Evolutionary conservation across 2,329 filamentous ascomycete species (phyloP), one percentile per base, ranked within the genome.

Genomic region (Aspergillus novofumigatus): DNA sequence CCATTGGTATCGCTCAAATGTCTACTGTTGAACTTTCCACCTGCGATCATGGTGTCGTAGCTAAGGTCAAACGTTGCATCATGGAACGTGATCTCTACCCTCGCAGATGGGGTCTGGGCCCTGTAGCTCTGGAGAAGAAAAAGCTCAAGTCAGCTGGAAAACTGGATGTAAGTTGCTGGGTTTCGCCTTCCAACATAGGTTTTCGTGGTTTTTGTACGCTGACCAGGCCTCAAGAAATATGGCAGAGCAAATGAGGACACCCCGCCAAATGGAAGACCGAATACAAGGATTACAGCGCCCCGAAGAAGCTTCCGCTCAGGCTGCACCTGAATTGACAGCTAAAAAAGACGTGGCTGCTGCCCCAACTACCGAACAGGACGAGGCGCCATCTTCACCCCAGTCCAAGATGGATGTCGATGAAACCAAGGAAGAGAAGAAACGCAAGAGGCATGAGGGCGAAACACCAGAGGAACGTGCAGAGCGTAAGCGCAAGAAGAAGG

Each of bases 31-130:
- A 97, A 80, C 90, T 99, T 78, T 91, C 91, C 29, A 93, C 92
- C 35, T 97, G 94, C 78, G 92, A 97, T 73, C 94, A 99, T 78
- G 94, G 94, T 68, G 92, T 97, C 58, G 93, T 97, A 58, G 94
- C 94, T 68, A 97, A 97, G 83, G 91, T 99, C 75, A 99, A 99
- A 88, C 89, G 94, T 69, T 96, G 92, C 78, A 99, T 99, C 77
- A 99, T 99, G 94, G 94, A 99, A 83, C 90, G 94, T 69, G 94
- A 97, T 75, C 83, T 97, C 58, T 99, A 99, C 84, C 94, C 94
- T 62, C 86, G 92, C 75, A 84, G 93, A 82, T 99, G 94, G 94
- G 94, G 94, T 65, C 86, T 97, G 72, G 94, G 94, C 61, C 93
- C 94, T 53, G 88, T 93, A 59, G 94, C 94, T 51, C 80, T 89